phyloP scores from a whole-genome alignment of 768 basidiomycete species.

The Psilocybe subaeruginosa region DNA sequence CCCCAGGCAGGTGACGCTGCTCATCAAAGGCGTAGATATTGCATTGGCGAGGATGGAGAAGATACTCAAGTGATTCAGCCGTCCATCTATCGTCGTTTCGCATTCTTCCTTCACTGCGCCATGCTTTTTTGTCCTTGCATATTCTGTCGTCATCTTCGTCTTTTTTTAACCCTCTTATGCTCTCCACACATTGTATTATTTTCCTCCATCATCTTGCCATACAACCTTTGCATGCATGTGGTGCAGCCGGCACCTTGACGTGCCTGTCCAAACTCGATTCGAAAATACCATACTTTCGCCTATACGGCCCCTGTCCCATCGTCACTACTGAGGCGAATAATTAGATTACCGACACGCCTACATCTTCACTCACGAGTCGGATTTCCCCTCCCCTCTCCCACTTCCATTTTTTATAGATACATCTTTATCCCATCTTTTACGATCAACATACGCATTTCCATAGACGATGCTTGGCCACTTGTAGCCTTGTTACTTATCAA shows the following conservation, averaged over 20 bases:
- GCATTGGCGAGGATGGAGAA: slow-evolving; percentile 72
- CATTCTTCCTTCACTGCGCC: background rate
- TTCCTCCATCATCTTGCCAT: background rate
- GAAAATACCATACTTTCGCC: background rate
- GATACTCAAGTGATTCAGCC: slow-evolving; percentile 38
- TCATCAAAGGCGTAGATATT: slow-evolving; percentile 64
- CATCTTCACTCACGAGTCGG: too few species aligned
- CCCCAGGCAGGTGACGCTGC: slow-evolving; percentile 57
- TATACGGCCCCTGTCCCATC: background rate
- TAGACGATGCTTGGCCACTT: slow-evolving; percentile 3
- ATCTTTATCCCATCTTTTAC: background rate
- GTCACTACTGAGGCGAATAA: background rate
- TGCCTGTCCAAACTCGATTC: background rate
- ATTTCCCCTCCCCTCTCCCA: too few species aligned
- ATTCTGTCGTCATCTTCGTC: background rate
- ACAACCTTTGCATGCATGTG: background rate
- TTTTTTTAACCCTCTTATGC: background rate
- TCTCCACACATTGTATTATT: background rate
- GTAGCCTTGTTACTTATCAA: background rate
- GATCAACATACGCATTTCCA: background rate
- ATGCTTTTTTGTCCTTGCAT: background rate
- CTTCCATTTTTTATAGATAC: too few species aligned
- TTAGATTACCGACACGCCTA: slow-evolving; percentile 3
- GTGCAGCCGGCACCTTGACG: too few species aligned
- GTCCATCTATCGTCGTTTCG: background rate